Base-by-base conservation (phyloP, 345 rosid species). In the Mallotus nudiflorus region DNA sequence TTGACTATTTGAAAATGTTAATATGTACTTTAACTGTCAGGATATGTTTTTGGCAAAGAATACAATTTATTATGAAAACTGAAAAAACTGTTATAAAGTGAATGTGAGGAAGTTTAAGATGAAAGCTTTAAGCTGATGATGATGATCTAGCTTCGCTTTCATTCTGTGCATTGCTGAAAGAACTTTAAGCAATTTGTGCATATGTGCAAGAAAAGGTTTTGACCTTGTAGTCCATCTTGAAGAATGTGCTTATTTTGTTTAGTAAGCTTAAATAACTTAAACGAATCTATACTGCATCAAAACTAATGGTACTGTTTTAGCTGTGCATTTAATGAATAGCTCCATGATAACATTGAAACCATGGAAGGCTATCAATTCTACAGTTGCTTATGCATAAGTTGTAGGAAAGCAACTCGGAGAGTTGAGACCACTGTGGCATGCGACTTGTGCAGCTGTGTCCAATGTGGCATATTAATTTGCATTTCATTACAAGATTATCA, bases 231-330 rank as follows among this genome's bases (percentile, higher is more conserved):
- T 13, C 39, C 33, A 35, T 29, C 61, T 28, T 12, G 9, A 56
- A 56, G 61, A 27, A 61, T 61, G 65, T 11, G 22, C 5, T 56
- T 37, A 61, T 3, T 61, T 57, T 9, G 14, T 28, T 57, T 57
- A 12, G 11, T 57, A 22, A 14, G 31, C 15, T 44, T 9, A 64
- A 45, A 1, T 11, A 46, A 46, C 50, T 42, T 62, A 13, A 25
- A 4, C 6, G 13, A 59, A 35, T 16, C 44, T 62, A 15, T 40
- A 29, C 18, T 45, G 39, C 50, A 22, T 13, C n/a, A 44, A 44
- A 62, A 62, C 51, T n/a, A 37, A 46, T 25, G 37, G 46, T 46
- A 46, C 67, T 45, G 50, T 42, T 29, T 42, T 54, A 54, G 13
- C 59, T 54, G 22, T 52, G n/a, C 20, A 15, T 1, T 42, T 42